These are phyloP conservation scores for Termitomyces sp. DNA, from an alignment of 768 basidiomycete species.

Conservation along the genomic window DNA sequence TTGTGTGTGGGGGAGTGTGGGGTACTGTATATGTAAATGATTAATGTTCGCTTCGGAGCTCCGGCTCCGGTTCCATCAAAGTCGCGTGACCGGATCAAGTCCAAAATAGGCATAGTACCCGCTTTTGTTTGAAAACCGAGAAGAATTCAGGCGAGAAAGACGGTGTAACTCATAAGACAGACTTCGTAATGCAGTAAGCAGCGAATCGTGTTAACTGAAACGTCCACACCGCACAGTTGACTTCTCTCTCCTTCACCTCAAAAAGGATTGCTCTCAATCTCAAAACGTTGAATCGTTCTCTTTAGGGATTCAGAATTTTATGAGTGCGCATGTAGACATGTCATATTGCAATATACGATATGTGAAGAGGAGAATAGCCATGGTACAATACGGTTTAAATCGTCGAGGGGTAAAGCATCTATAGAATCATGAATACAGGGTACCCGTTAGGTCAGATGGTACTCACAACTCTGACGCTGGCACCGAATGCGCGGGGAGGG, in stretches of 20 bases:
- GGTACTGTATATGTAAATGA: no score
- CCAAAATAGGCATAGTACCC: no score
- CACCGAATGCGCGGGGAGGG: conserved; percentile 92
- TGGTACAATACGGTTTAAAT: conserved; percentile 51
- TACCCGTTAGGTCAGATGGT: not conserved
- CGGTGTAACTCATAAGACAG: no score
- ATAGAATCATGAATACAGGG: conserved; percentile 3
- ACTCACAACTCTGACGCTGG: conserved; percentile 85
- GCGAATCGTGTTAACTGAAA: not conserved
- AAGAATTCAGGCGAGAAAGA: no score
- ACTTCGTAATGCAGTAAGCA: no score
- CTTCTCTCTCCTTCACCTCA: not conserved
- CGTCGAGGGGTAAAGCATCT: conserved; percentile 94
- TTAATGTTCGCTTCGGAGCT: not conserved
- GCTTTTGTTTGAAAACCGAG: no score
- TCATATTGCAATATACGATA: conserved; percentile 47
- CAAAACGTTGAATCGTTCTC: not conserved
- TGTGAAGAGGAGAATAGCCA: conserved; percentile 28
- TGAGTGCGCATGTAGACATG: conserved; percentile 33
- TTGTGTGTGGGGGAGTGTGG: not conserved
- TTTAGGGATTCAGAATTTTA: conserved; percentile 6
- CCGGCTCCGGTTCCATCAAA: no score
- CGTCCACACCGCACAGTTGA: not conserved
- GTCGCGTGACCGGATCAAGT: conserved; percentile 2
- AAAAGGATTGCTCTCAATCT: not conserved